These are phyloP conservation scores for Rhodotorula sp. DNA, from an alignment of 1,284 basidiomycete genomes.

Conservation along the genomic window DNA sequence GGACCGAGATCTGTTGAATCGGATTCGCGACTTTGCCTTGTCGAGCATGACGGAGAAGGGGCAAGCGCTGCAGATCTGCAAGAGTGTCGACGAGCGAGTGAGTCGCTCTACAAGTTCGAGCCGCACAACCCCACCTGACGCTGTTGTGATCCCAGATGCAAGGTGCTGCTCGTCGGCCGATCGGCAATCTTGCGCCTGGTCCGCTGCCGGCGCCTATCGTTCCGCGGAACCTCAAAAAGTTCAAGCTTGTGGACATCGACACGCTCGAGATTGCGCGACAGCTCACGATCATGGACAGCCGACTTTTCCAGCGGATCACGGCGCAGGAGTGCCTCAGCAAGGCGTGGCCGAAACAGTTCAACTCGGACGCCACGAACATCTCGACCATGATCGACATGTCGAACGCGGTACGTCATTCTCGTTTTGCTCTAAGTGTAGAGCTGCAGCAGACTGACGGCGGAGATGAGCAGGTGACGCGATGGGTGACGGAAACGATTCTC, in stretches of 20 bases:
- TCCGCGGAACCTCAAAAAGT: conserved; percentile 69
- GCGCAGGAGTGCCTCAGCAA: conserved; percentile 81
- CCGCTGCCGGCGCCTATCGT: conserved; percentile 67
- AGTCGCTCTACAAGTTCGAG: not conserved
- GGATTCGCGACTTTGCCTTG: conserved; percentile 48
- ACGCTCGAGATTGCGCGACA: conserved; percentile 89
- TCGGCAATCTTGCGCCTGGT: conserved; percentile 45
- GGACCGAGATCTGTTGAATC: conserved; percentile 42
- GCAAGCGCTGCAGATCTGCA: conserved; percentile 46
- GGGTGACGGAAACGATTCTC: conserved; percentile 89
- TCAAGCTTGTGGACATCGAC: conserved; percentile 84
- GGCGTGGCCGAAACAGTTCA: conserved; percentile 50
- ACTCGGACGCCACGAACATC: conserved; percentile 63
- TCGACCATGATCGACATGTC: conserved; percentile 86
- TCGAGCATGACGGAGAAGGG: conserved; percentile 46
- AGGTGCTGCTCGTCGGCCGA: conserved; percentile 42
- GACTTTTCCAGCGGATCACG: conserved; percentile 81
- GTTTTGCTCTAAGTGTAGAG: not conserved
- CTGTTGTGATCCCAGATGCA: conserved; percentile 26
- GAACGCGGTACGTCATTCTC: conserved; percentile 63
- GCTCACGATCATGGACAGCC: conserved; percentile 86
- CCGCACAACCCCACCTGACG: not conserved
- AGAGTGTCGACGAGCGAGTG: conserved; percentile 49
- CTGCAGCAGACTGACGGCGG: not conserved
- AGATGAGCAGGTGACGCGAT: conserved; percentile 63